phyloP scores from a whole-genome alignment of 2,329 filamentous ascomycete species.

The Monosporascus sp. region DNA sequence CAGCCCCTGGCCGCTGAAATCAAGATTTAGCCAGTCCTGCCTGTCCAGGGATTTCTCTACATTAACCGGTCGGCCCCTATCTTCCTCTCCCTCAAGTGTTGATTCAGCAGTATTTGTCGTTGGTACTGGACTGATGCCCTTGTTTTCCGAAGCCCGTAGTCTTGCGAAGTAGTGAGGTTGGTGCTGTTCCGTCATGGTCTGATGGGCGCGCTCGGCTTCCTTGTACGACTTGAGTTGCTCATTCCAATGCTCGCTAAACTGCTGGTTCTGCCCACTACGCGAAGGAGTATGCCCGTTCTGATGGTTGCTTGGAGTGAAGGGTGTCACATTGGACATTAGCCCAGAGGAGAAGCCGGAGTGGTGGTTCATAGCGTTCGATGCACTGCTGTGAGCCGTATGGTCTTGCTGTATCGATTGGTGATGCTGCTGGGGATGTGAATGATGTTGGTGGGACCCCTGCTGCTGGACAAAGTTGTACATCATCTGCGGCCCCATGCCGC shows the following conservation, averaged over 20 bases:
- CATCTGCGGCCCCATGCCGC: constrained; percentile 50
- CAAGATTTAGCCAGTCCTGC: constrained; percentile 88
- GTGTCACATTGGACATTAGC: constrained; percentile 59
- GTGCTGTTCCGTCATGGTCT: constrained; percentile 63
- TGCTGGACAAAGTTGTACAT: constrained; percentile 54
- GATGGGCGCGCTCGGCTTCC: constrained; percentile 66
- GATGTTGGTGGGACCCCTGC: constrained; percentile 47
- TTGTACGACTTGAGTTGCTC: constrained; percentile 79
- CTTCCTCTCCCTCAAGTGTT: constrained; percentile 49
- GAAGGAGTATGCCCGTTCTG: constrained; percentile 52
- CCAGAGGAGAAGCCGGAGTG: constrained; percentile 54
- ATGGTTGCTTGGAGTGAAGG: constrained; percentile 48
- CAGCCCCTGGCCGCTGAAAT: constrained; percentile 93
- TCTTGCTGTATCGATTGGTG: constrained; percentile 56
- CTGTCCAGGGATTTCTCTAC: constrained; percentile 60
- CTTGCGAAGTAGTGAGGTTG: constrained; percentile 67
- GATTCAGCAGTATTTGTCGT: constrained; percentile 42
- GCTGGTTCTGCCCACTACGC: constrained; percentile 45
- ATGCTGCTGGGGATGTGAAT: constrained; percentile 56
- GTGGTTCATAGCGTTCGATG: constrained; percentile 53
- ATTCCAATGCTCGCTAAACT: constrained; percentile 70
- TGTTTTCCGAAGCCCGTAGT: constrained; percentile 64
- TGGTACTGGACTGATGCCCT: constrained; percentile 54
- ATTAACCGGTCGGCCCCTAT: constrained; percentile 57
- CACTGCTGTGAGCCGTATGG: constrained; percentile 47